Base-by-base conservation (phyloP, 345 rosid species). In the Syzygium oleosum region DNA sequence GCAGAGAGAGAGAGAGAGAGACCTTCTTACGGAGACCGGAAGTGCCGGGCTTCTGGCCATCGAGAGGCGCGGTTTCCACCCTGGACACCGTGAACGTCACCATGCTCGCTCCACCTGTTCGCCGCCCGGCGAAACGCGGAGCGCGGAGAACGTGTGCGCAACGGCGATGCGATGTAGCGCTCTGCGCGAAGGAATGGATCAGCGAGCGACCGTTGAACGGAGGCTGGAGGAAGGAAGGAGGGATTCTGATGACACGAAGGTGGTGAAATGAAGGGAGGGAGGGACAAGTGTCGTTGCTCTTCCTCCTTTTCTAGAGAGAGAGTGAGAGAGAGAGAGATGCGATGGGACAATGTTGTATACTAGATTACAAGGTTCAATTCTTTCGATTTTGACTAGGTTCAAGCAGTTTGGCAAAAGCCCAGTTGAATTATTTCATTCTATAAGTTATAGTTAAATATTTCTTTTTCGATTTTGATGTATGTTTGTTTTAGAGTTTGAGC, bases 1-100 rank as follows among this genome's bases (percentile, higher is more conserved):
- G 73, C 38, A 29, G 7, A 27, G 11, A n/a, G 84, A 41, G 12
- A 80, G 23, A 58, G 68, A 88, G 85, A 63, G 38, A 78, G 52
- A 96, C 99, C 99, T 97, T 97, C 96, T 98, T 98, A 88, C 99
- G 98, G 88, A 98, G 99, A 85, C 99, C 99, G 88, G 99, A 98
- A 41, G 99, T 96, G 43, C 99, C 99, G 5, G 99, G 98, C 90
- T 98, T 98, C 94, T 98, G 99, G 92, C 97, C 99, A 29, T 94
- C 98, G 90, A 95, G 88, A 9, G 99, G 97, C 51, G 92, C 86
- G 79, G 98, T 94, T 4, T 91, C 88, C 58, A 97, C 96, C 51
- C 87, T 87, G 43, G 96, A 93, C 13, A 96, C 95, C 85, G 90
- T 90, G 94, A 98, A 98, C 84, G 83, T 59, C 92, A 91, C 94